phyloP scores from a whole-genome alignment of 129 eudicot species.

The Ambrosia artemisiifolia region DNA sequence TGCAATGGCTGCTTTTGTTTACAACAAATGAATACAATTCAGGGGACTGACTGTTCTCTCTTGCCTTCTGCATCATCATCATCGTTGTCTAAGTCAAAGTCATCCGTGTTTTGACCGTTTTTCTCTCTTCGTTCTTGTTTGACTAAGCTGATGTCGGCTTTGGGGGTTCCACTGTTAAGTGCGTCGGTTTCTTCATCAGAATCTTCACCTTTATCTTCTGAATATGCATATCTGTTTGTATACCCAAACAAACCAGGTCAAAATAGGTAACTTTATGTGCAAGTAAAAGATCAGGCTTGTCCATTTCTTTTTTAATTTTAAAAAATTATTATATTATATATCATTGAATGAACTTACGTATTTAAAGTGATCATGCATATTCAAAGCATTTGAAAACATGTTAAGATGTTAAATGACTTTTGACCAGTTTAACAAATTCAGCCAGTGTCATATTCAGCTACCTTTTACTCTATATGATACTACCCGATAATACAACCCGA shows the following conservation, averaged over 20 bases:
- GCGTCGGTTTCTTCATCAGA: slow-evolving; percentile 82
- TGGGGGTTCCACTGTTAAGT: slow-evolving; percentile 48
- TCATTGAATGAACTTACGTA: no score
- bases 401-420: no score
- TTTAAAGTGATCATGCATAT: not conserved
- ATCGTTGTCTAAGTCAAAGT: slow-evolving; percentile 34
- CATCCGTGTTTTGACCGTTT: slow-evolving; percentile 28
- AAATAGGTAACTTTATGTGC: not conserved
- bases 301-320: not conserved
- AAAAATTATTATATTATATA: not conserved
- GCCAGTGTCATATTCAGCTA: no score
- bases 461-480: no score
- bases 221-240: slow-evolving; percentile 69
- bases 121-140: slow-evolving; percentile 52
- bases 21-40: slow-evolving; percentile 31
- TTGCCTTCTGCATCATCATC: slow-evolving; percentile 51
- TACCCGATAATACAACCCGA: no score
- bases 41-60: slow-evolving; percentile 37
- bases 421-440: no score
- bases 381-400: not conserved
- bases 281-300: not conserved
- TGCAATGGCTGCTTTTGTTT: slow-evolving; percentile 23
- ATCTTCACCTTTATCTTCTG: slow-evolving; percentile 64
- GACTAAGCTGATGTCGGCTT: slow-evolving; percentile 75
- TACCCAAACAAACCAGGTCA: not conserved